Conservation (phyloP, 768 basidiomycete species). For the Amanita molliuscula region DNA sequence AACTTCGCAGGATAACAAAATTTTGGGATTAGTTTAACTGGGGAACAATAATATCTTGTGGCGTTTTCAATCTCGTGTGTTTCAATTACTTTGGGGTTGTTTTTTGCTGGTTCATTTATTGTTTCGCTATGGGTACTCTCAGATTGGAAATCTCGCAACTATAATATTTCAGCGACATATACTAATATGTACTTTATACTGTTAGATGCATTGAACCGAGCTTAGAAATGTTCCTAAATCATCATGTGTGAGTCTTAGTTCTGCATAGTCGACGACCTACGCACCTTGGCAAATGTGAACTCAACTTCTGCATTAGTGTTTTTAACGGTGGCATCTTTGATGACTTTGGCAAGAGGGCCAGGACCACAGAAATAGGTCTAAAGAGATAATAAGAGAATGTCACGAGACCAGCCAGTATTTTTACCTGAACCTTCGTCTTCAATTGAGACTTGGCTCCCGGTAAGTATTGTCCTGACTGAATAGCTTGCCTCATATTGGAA, state of each 20-base stretch:
- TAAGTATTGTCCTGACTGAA: conserved; percentile 76
- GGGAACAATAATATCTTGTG: conserved; percentile 25
- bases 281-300: conserved; percentile 76
- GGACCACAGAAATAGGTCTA: conserved; percentile 91
- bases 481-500: conserved; percentile 58
- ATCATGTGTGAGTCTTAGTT: not conserved
- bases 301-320: conserved; percentile 46
- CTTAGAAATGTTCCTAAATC: conserved; percentile 51
- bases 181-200: conserved; percentile 4
- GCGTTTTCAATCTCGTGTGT: not conserved
- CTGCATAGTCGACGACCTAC: not conserved
- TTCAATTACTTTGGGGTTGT: not conserved
- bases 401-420: not conserved
- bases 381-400: conserved; percentile 5
- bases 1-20: conserved; percentile 24
- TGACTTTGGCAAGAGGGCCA: conserved; percentile 57
- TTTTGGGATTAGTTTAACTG: conserved; percentile 31
- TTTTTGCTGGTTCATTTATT: not conserved
- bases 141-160: not conserved
- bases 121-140: not conserved
- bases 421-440: conserved; percentile 75
- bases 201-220: conserved; percentile 10
- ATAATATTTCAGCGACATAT: not conserved
- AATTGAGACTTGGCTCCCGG: conserved; percentile 70
- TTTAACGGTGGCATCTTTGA: conserved; percentile 60